These are phyloP conservation scores for Exophiala spinifera DNA, from an alignment of 2,329 filamentous ascomycete species.

Conservation along the genomic window DNA sequence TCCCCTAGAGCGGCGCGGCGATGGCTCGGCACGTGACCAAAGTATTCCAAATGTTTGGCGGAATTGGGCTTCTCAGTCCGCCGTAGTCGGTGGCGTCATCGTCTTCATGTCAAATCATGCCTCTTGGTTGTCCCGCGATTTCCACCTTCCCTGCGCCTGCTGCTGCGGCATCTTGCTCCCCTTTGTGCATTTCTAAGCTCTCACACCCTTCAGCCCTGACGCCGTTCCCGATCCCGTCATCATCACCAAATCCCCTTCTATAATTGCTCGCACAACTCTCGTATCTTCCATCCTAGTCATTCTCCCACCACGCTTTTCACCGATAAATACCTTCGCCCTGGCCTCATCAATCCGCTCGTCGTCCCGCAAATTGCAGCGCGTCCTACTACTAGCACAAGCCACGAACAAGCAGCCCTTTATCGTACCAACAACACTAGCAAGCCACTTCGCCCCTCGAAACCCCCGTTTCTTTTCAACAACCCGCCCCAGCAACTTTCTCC, in stretches of 20 bases:
- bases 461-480: constrained; percentile 33
- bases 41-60: not conserved
- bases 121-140: not conserved
- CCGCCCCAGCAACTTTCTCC: constrained; percentile 39
- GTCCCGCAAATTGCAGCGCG: constrained; percentile 19
- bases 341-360: constrained; percentile 24
- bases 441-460: not conserved
- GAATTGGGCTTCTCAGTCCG: too few relatives aligned
- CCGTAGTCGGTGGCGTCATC: too few relatives aligned
- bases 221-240: constrained; percentile 4
- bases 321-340: constrained; percentile 33
- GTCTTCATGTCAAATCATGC: not conserved
- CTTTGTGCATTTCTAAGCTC: constrained; percentile 17
- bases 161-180: not conserved
- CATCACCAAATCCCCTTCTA: constrained; percentile 4
- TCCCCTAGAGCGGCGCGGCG: not conserved
- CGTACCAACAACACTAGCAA: constrained; percentile 7
- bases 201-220: not conserved
- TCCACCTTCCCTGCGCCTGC: not conserved
- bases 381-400: constrained; percentile 7
- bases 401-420: constrained; percentile 12
- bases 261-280: constrained; percentile 11
- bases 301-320: not conserved
- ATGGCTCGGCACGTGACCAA: not conserved
- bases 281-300: constrained; percentile 12